Base-by-base conservation (phyloP, 805 yeast genomes). In the Saccharomycopsis synnaedendra region DNA sequence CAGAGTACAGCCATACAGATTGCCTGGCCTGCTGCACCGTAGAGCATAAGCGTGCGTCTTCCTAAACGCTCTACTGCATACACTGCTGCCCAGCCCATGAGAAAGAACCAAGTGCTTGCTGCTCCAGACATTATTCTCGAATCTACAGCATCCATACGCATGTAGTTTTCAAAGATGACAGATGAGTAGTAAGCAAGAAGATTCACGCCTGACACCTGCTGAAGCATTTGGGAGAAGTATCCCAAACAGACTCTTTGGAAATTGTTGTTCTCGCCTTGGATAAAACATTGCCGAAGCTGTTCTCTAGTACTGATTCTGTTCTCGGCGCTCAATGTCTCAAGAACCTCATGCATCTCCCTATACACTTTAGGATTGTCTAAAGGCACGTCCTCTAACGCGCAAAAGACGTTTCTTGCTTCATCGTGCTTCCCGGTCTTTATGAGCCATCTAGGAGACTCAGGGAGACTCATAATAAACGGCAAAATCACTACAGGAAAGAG, bases 401-500 rank as follows among this genome's bases (percentile, higher is more conserved):
- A 69, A 55, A 76, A 60, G 40, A 74, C 58, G 41, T 65, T 60
- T 53, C 66, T 63, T 35, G 83, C 82, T 55, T 78, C 82, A 39
- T 67, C 71, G 53, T 68, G 64, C 57, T 75, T 66, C 49, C 72
- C 72, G 48, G 72, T 67, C 27, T 76, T 67, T 54, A 79, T 68
- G 58, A 80, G 68, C 82, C 83, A 80, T 74, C 86, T 75, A 57
- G 87, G 85, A 4, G 85, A 79, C 59, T 80, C 87, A 38, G 85
- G 85, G 55, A 72, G 56, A 31, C 67, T 65, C 33, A 64, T 52
- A 54, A 72, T 63, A 33, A 69, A 61, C 10, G 64, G 48, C 6
- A 74, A 54, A 42, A 75, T 63, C 34, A 65, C 44, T 43, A 64
- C 45, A 51, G 81, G 78, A 58, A 82, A 80, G 39, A 81, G 54